Percentiles rank a stretch among this genome's conserved stretches.
phyloP scores from a whole-genome alignment of 202 grass and related monocot genomes.

The Zizania palustris region DNA sequence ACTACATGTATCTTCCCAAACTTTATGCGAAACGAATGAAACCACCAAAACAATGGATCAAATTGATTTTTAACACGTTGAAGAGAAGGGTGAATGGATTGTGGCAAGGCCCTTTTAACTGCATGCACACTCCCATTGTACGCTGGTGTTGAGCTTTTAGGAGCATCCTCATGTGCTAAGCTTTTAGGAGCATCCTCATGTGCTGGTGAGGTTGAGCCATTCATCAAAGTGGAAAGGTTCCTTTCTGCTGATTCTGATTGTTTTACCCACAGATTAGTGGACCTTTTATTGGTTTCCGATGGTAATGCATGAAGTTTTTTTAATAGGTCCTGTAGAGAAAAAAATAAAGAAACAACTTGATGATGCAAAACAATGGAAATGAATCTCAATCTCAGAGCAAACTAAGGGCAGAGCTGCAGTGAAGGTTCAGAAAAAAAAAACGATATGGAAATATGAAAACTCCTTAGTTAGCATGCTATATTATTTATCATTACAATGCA shows the following conservation, averaged over 20 bases:
- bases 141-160: constrained; percentile 21
- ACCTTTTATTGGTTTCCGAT: constrained; percentile 36
- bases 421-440: not conserved
- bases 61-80: constrained; percentile 44
- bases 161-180: constrained; percentile 27
- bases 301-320: constrained; percentile 37
- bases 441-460: not conserved
- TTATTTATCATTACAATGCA: not conserved
- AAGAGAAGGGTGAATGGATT: constrained; percentile 49
- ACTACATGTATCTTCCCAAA: constrained; percentile 69
- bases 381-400: not conserved
- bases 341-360: constrained; percentile 22
- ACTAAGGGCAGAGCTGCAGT: not conserved
- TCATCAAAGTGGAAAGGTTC: constrained; percentile 17
- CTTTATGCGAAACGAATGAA: constrained; percentile 68
- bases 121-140: constrained; percentile 15
- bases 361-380: not conserved
- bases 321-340: constrained; percentile 31
- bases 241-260: constrained; percentile 42
- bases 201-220: constrained; percentile 2
- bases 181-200: constrained; percentile 35
- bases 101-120: constrained; percentile 39
- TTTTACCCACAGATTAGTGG: constrained; percentile 24
- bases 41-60: constrained; percentile 73
- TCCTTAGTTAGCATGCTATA: not conserved